phyloP scores from a whole-genome alignment of 805 yeast species.

The Metschnikowia borealis region DNA sequence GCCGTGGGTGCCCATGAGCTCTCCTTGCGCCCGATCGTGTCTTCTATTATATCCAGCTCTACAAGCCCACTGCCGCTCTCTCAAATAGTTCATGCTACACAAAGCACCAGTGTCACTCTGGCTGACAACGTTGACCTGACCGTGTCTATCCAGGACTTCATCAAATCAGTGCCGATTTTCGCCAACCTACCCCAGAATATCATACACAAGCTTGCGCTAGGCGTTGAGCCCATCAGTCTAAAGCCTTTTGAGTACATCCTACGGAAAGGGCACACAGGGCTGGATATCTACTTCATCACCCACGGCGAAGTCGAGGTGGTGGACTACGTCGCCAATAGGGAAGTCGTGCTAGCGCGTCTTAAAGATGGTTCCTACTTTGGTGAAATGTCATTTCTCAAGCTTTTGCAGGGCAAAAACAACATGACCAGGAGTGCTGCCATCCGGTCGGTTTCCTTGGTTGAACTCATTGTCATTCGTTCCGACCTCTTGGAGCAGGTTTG shows the following conservation, averaged over 20 bases:
- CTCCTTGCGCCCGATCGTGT: slow-evolving; percentile 15
- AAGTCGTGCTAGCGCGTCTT: slow-evolving; percentile 52
- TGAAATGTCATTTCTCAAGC: slow-evolving; percentile 65
- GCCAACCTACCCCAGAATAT: slow-evolving; percentile 52
- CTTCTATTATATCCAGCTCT: slow-evolving; percentile 15
- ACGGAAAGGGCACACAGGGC: slow-evolving; percentile 54
- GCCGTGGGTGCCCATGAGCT: slow-evolving; percentile 10
- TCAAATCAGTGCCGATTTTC: slow-evolving; percentile 57
- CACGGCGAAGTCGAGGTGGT: slow-evolving; percentile 70
- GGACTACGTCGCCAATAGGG: slow-evolving; percentile 27
- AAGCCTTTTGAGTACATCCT: slow-evolving; percentile 59
- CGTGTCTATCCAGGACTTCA: slow-evolving; percentile 53
- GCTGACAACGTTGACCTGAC: slow-evolving; percentile 47
- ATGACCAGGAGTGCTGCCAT: slow-evolving; percentile 56
- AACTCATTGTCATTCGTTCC: slow-evolving; percentile 57
- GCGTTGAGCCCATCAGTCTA: slow-evolving; percentile 52
- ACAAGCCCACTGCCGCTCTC: slow-evolving; percentile 20
- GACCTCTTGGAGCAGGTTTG: slow-evolving; percentile 52
- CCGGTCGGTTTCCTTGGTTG: slow-evolving; percentile 56
- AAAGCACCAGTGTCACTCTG: slow-evolving; percentile 3
- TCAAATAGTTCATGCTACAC: slow-evolving; percentile 12
- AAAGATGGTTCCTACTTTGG: slow-evolving; percentile 68
- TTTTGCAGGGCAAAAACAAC: slow-evolving; percentile 31
- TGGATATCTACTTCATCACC: slow-evolving; percentile 64
- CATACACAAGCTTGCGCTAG: slow-evolving; percentile 60